These are phyloP conservation scores for Breviolum minutum DNA, from an alignment of 73 alveolate genomes.

Conservation along the genomic window DNA sequence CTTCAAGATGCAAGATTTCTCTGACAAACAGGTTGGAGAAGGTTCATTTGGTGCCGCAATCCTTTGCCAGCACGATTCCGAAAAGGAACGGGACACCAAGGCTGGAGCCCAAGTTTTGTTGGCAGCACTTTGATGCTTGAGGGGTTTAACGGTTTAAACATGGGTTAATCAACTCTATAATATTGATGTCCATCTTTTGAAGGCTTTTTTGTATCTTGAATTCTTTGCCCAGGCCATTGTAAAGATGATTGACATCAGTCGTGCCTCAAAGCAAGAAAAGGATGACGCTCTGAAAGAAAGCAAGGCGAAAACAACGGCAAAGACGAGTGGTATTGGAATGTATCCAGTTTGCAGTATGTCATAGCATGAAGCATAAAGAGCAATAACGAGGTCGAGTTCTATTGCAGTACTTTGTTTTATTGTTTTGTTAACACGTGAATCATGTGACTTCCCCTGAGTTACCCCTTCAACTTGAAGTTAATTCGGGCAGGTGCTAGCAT, in stretches of 20 bases:
- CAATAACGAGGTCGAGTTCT: not conserved
- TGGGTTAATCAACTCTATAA: too few species aligned
- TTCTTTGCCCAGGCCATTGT: slow-evolving; percentile 96
- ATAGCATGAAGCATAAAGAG: not conserved
- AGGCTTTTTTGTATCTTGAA: not conserved
- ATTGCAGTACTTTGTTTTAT: not conserved
- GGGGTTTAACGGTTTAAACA: too few species aligned
- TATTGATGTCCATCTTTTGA: not conserved
- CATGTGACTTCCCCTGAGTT: not conserved
- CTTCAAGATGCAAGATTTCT: not conserved
- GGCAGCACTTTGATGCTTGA: not conserved
- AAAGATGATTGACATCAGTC: slow-evolving; percentile 97
- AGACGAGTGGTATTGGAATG: not conserved
- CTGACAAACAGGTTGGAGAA: slow-evolving; percentile 94
- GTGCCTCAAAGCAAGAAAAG: slow-evolving; percentile 97
- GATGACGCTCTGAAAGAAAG: slow-evolving; percentile 98
- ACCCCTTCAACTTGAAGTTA: not conserved
- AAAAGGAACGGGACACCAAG: slow-evolving; percentile 94
- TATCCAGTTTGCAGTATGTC: not conserved
- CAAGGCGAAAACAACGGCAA: not conserved
- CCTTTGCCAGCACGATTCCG: slow-evolving; percentile 91
- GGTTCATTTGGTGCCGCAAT: slow-evolving; percentile 97
- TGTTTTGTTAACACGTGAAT: too few species aligned
- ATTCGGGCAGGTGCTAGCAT: slow-evolving; percentile 96
- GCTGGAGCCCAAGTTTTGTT: not conserved